These are phyloP conservation scores for Serendipita sp. DNA, from an alignment of 1,284 basidiomycete genomes.

Conservation along the genomic window DNA sequence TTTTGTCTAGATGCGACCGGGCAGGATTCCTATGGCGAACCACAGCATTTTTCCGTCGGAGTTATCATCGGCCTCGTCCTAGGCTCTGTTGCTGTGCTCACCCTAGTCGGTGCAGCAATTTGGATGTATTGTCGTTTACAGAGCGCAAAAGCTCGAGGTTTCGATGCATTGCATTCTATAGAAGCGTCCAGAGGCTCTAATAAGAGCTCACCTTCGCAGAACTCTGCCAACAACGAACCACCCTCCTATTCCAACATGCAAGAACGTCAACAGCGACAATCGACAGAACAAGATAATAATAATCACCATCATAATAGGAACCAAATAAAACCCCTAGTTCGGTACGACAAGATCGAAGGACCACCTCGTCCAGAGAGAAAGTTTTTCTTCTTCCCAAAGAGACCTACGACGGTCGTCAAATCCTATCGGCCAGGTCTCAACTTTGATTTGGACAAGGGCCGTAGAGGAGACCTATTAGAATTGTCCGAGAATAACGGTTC, in stretches of 20 bases:
- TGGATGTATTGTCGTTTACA: not conserved
- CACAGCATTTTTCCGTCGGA: not conserved
- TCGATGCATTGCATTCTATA: not conserved
- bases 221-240: too few species aligned
- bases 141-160: not conserved
- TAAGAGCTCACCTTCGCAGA: too few species aligned
- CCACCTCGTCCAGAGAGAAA: not conserved
- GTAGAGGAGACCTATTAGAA: not conserved
- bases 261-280: too few species aligned
- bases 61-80: not conserved
- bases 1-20: not conserved
- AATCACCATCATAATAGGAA: not conserved
- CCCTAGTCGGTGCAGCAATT: not conserved
- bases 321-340: not conserved
- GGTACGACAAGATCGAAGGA: not conserved
- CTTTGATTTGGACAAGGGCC: not conserved
- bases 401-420: not conserved
- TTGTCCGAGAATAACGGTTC: not conserved
- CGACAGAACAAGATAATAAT: not conserved
- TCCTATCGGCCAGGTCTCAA: slow-evolving; percentile 1
- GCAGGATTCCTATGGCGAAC: not conserved
- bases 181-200: too few species aligned
- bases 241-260: too few species aligned
- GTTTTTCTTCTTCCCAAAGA: not conserved
- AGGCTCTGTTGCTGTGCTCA: not conserved